These are phyloP conservation scores for Syncephalastrum monosporum DNA, from an alignment of 371 early-diverging fungal genomes.

Conservation along the genomic window DNA sequence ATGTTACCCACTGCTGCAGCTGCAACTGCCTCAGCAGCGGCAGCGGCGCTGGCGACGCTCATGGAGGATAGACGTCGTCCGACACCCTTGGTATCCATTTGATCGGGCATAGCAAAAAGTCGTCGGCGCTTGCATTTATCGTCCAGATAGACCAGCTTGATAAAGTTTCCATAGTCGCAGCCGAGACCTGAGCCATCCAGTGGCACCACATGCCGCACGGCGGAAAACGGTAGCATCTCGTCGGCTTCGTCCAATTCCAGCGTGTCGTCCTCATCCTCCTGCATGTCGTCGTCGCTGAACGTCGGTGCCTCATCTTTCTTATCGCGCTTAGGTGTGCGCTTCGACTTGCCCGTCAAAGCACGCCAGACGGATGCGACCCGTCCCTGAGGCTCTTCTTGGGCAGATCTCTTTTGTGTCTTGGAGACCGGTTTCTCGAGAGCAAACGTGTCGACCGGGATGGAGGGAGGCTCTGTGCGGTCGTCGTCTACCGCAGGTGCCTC, in stretches of 20 bases:
- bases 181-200: conserved; percentile 31
- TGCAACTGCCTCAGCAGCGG: neutral
- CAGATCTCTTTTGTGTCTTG: neutral
- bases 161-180: conserved; percentile 50
- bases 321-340: neutral
- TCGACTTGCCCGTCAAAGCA: neutral
- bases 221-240: conserved; percentile 36
- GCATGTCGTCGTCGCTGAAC: conserved; percentile 6
- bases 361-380: conserved; percentile 2
- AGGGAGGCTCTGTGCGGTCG: neutral
- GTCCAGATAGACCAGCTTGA: conserved; percentile 33
- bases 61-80: neutral
- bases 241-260: conserved; percentile 23
- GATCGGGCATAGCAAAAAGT: neutral
- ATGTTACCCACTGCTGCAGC: neutral
- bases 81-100: neutral
- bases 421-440: conserved; percentile 22
- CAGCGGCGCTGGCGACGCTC: neutral
- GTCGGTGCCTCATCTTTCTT: neutral
- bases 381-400: neutral
- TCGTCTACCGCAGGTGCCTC: conserved; percentile 15
- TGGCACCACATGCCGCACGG: conserved; percentile 24
- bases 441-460: conserved; percentile 25
- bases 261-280: conserved; percentile 14
- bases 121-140: conserved; percentile 8